A percentile compares a stretch with the other conserved stretches of the same genome.
phyloP scores from a whole-genome alignment of 1,284 basidiomycete genomes.

The Peniophora sp. region DNA sequence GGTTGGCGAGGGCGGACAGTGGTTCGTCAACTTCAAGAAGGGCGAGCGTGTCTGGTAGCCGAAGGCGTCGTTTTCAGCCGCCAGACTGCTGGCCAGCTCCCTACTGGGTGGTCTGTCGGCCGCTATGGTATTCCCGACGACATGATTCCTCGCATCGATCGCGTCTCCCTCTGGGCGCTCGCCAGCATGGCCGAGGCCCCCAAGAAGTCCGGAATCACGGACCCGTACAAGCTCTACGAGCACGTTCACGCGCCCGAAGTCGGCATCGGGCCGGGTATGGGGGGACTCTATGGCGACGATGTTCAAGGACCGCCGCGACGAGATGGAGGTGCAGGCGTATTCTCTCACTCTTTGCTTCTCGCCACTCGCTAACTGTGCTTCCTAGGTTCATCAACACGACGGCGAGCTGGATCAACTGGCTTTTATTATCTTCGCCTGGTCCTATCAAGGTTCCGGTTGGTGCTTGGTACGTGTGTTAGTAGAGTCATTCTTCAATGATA shows the following conservation, averaged over 20 bases:
- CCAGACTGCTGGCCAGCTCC: slow-evolving; percentile 91
- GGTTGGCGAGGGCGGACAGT: slow-evolving; percentile 85
- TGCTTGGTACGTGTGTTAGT: slow-evolving; percentile 66
- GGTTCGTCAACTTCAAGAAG: slow-evolving; percentile 98
- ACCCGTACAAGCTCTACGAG: slow-evolving; percentile 96
- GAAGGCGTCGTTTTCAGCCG: slow-evolving; percentile 94
- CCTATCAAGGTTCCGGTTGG: slow-evolving; percentile 99
- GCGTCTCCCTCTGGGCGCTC: slow-evolving; percentile 95
- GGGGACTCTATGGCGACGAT: slow-evolving; percentile 89
- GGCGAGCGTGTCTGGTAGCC: slow-evolving; percentile 91
- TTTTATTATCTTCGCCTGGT: slow-evolving; percentile 89
- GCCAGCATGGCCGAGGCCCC: slow-evolving; percentile 93
- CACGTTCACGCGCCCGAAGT: slow-evolving; percentile 95
- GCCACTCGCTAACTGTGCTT: slow-evolving; percentile 3
- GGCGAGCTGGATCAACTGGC: slow-evolving; percentile 95
- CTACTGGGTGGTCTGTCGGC: slow-evolving; percentile 94
- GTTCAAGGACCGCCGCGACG: slow-evolving; percentile 98
- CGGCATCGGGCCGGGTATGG: slow-evolving; percentile 96
- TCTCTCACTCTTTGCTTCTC: slow-evolving; percentile 48
- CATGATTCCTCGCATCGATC: slow-evolving; percentile 91
- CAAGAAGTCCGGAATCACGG: slow-evolving; percentile 94
- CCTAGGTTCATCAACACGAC: slow-evolving; percentile 92
- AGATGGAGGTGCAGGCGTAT: slow-evolving; percentile 97
- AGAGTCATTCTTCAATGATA: slow-evolving; percentile 25
- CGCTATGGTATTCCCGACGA: slow-evolving; percentile 98